Base-by-base conservation (phyloP, 2,329 filamentous ascomycete species). In the Chrysoporthe deuterocubensis region DNA sequence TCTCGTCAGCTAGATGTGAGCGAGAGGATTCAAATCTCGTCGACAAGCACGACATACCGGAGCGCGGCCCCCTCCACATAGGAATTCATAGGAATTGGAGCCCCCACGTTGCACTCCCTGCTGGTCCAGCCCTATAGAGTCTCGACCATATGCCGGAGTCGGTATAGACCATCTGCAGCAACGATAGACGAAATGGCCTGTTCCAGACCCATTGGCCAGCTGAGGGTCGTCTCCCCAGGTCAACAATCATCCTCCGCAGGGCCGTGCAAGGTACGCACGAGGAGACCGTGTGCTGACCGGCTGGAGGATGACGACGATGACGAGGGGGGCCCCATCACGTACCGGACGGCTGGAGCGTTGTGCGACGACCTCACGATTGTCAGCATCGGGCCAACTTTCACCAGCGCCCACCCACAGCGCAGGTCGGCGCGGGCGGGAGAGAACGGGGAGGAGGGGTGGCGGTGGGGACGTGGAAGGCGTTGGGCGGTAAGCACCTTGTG, bases 331-430 rank as follows among this genome's bases (percentile, higher is more conserved):
- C 11, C 54, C 18, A 32, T n/a, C 34, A 40, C 16, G 54, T 57
- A 57, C 32, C 34, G 16, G 18, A 37, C 54, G 34, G 54, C 54
- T 57, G 54, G 54, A 21, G 9, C 7, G 8, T 14, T 40, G 54
- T 57, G n/a, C 32, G 16, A 57, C 16, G 26, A 57, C 32, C 54
- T 57, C 18, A 26, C n/a, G 16, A 40, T 57, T n/a, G 32, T 57
- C 54, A 57, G 34, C 54, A 57, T 57, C 54, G 54, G 54, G 34
- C 32, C 54, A 40, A 57, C 54, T 37, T 40, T 57, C 14, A n/a
- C 52, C 32, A 34, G 32, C 32, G 14, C 52, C 37, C 44, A 46
- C 37, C 37, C 37, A 9, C 37, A 5, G 9, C 9, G 37, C 37
- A 52, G 48, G 21, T 14, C 48, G 21, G n/a, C 48, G 3, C 5